A percentile compares a stretch with the other conserved stretches of the same genome.
Conservation (phyloP, 2,329 filamentous ascomycete species). For the Bipolaris gigantea region DNA sequence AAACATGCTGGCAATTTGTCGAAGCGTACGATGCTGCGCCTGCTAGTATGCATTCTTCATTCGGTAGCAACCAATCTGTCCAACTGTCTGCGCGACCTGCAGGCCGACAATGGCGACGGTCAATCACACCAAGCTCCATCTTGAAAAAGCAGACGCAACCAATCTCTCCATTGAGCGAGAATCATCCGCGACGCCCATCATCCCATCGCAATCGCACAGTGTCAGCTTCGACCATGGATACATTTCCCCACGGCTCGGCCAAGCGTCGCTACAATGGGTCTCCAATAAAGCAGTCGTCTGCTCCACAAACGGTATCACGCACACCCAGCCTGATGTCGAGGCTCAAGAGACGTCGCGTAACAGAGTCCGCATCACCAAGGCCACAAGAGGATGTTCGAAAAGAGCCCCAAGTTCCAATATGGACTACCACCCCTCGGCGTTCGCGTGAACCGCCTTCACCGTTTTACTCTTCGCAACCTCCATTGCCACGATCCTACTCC, state of each 20-base stretch:
- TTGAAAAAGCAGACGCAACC: conserved; percentile 36
- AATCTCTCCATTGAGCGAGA: conserved; percentile 43
- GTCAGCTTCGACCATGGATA: conserved; percentile 35
- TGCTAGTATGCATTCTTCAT: conserved; percentile 51
- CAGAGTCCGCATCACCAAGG: conserved; percentile 31
- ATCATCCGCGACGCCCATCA: conserved; percentile 31
- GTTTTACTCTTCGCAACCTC: conserved; percentile 40
- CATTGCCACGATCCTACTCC: conserved; percentile 34
- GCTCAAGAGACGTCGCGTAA: conserved; percentile 53
- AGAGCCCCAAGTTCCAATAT: conserved; percentile 36
- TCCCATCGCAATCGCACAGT: conserved; percentile 30
- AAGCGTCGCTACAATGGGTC: conserved; percentile 39
- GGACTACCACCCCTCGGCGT: conserved; percentile 46
- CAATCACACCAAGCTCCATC: conserved; percentile 40
- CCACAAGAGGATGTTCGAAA: conserved; percentile 13
- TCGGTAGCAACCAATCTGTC: conserved; percentile 42
- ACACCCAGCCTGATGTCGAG: conserved; percentile 42
- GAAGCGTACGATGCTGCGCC: conserved; percentile 63
- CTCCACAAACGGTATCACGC: conserved; percentile 33
- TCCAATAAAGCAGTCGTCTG: conserved; percentile 34
- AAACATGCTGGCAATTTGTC: conserved; percentile 69
- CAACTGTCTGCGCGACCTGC: conserved; percentile 41
- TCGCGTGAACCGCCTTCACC: conserved; percentile 51
- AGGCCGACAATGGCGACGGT: conserved; percentile 39
- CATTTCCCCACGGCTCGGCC: conserved; percentile 23